These are phyloP conservation scores for Fusarium armeniacum DNA, from an alignment of 2,329 filamentous ascomycete species.

Conservation along the genomic window DNA sequence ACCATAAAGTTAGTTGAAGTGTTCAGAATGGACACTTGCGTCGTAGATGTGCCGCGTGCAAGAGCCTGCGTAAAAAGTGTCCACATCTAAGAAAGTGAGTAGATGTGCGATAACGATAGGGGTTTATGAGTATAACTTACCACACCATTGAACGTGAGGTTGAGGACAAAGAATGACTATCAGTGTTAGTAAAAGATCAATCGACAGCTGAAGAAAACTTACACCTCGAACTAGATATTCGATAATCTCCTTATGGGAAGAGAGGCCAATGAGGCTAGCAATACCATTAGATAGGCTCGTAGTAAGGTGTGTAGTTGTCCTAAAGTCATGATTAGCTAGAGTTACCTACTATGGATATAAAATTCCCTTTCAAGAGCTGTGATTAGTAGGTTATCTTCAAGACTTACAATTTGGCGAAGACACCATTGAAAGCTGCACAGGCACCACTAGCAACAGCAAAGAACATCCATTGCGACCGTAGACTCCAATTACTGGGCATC, in stretches of 20 bases:
- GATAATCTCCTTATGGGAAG: constrained; percentile 58
- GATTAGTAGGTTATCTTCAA: background rate
- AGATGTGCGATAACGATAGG: background rate
- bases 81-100: constrained; percentile 74
- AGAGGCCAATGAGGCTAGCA: constrained; percentile 61
- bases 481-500: constrained; percentile 50
- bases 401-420: constrained; percentile 84
- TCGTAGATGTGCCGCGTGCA: constrained; percentile 79
- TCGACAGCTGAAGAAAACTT: constrained; percentile 46
- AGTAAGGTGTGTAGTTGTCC: constrained; percentile 70
- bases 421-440: constrained; percentile 84
- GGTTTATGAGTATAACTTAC: constrained; percentile 57
- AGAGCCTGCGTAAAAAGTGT: constrained; percentile 84
- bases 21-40: constrained; percentile 85
- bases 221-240: constrained; percentile 66
- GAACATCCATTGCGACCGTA: constrained; percentile 70
- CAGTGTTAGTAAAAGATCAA: constrained; percentile 22
- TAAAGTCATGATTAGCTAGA: constrained; percentile 46
- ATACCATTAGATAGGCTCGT: constrained; percentile 62
- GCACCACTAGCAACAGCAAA: constrained; percentile 80
- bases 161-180: constrained; percentile 80
- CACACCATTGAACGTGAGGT: constrained; percentile 80
- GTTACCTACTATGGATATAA: background rate
- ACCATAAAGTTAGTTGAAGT: constrained; percentile 86
- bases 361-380: background rate